Percentiles rank a stretch among this genome's conserved stretches.
phyloP scores from a whole-genome alignment of 805 yeast species.

The Candida mattraensis region DNA sequence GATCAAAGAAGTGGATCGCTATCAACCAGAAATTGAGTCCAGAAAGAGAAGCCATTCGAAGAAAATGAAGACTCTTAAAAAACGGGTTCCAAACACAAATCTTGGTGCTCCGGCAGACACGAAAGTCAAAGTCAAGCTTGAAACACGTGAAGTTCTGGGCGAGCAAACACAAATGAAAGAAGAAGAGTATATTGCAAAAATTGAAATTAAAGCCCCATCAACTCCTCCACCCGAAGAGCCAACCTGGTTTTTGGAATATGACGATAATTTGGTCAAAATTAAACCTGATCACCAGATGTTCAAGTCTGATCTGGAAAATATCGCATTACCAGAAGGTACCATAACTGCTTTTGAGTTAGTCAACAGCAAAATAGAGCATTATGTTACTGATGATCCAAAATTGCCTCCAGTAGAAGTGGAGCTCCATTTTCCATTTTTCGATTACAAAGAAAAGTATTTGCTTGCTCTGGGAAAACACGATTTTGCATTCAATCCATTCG shows the following conservation, averaged over 20 bases:
- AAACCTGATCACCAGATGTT: too few species aligned
- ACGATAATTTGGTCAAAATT: too few species aligned
- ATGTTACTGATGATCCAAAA: conserved; percentile 30
- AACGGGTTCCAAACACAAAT: conserved; percentile 4
- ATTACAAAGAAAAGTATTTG: conserved; percentile 49
- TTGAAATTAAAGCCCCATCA: too few species aligned
- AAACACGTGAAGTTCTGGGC: too few species aligned
- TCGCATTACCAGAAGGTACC: too few species aligned
- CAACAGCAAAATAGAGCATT: conserved; percentile 18
- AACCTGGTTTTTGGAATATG: too few species aligned
- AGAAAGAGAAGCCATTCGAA: conserved; percentile 1
- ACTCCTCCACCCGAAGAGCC: too few species aligned
- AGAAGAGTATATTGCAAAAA: too few species aligned
- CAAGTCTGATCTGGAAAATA: too few species aligned
- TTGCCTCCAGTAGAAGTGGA: conserved; percentile 27
- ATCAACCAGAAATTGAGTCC: conserved; percentile 14
- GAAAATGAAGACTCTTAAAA: conserved; percentile 13
- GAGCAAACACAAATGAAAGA: too few species aligned
- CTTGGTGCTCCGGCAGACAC: background rate
- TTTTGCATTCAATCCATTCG: conserved; percentile 58
- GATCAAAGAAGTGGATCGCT: conserved; percentile 20
- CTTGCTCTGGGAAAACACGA: conserved; percentile 53
- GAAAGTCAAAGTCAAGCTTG: too few species aligned
- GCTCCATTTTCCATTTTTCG: conserved; percentile 41
- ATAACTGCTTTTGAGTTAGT: too few species aligned